Evolutionary conservation across 768 basidiomycete species (phyloP), one percentile per base, ranked within the genome.

Genomic region (Neoboletus magnificus): DNA sequence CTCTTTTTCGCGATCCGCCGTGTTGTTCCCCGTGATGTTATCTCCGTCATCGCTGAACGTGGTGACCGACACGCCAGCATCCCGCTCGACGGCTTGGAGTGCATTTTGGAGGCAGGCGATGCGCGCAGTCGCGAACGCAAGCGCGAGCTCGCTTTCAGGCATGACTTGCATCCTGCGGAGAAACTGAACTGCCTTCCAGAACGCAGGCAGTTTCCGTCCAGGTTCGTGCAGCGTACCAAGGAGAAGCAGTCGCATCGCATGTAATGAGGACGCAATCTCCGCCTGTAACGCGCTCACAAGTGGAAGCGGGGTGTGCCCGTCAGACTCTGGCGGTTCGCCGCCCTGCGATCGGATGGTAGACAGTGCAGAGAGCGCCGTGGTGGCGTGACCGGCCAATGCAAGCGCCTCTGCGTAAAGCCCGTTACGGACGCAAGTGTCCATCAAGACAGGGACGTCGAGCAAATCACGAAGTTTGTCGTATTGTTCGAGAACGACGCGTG

Each of bases 361-460:
- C 12, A 71, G 45, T 42, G 73, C 77, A 51, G 66, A 65, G 35
- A 74, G 77, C 55, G 87, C 73, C 16, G 79, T 67, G 40, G 76
- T 73, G 0, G 87, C 85, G 69, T 96, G 93, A 25, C 81, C 76
- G 6, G 89, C 81, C 37, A 98, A 80, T 27, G 93, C 88, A 54
- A 98, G 80, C 0, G 94, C 95, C 67, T 98, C 97, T 50, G 85
- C 80, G 74, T 94, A 98, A 71, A 91, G 89, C 8, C 93, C 93
- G 64, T 93, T 93, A 37, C 93, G 82, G 15, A 97, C 89, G 67
- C 93, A 98, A 1, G 93, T 91, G 68, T 96, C 92, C 66, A 97
- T 88, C 30, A 99, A 80, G 48, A 89, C 77, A 10, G 96, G 93
- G 46, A 95, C 82, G 62, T 97, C 94, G 54, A 98, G 83, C 35